Evolutionary conservation across 805 yeast species (phyloP), one percentile per base, ranked within the genome.

Genomic region (Wickerhamiella australiensis): DNA sequence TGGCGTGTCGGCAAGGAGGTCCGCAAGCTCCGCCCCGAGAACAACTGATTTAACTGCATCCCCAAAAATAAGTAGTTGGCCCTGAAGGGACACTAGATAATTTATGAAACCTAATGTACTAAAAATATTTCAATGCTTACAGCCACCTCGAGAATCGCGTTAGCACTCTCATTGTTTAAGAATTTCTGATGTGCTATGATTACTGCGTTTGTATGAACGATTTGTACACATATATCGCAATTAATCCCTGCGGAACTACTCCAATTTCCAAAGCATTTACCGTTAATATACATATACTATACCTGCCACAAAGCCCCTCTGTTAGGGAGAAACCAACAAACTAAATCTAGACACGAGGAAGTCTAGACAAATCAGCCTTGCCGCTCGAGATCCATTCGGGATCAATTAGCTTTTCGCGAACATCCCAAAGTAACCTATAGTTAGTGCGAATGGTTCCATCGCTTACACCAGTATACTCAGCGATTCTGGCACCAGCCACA

Each of bases 1-100:
- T 92, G 98, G 98, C 84, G 71, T 68, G 98, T 92, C 62, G 98
- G 98, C 68, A 90, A 90, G 78, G 97, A 92, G 78, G 98, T 92
- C 61, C 90, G 98, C 82, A 92, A 92, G 76, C 82, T 92, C 71
- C 88, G 98, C 76, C 98, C 98, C 66, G 98, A 92, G 78, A 90
- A 92, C 92, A 79, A 82, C 71, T 88, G 84, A 74, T n/a, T 12
- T 2, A 18, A 15, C 11, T 20, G 20, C 44, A 41, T 41, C 20
- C 27, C 7, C 31, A 23, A 15, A n/a, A 42, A 18, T 17, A 29
- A 43, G 27, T 15, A 41, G 37, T 37, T 40, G 26, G 40, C 45
- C 37, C 44, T 26, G 47, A 41, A 37, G 42, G 51, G 44, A 41
- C 44, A 41, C 44, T 41, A 36, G 13, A 40, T 41, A 41, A 41